Conservation (phyloP, 345 rosid genomes). For the rapeseed (Brassica napus) region DNA sequence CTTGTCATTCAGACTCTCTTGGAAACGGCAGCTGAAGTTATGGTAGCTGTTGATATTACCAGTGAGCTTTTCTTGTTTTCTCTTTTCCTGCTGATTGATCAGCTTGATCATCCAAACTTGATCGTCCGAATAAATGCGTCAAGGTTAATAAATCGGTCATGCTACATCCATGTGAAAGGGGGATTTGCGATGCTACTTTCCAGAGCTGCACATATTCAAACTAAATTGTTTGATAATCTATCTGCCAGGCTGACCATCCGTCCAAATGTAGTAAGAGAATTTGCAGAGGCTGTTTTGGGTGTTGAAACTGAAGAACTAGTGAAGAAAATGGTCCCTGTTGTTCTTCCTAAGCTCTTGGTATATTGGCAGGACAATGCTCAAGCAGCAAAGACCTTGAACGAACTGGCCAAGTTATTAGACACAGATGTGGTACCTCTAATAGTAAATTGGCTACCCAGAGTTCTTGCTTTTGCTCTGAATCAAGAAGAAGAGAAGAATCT, state of each 20-base stretch:
- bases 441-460: constrained; percentile 89
- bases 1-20: constrained; percentile 72
- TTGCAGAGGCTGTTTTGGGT: constrained; percentile 88
- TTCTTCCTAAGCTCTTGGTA: constrained; percentile 92
- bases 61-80: constrained; percentile 66
- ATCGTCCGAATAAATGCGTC: constrained; percentile 72
- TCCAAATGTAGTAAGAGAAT: constrained; percentile 72
- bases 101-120: constrained; percentile 72
- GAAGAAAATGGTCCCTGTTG: constrained; percentile 74
- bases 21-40: constrained; percentile 74
- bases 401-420: constrained; percentile 73
- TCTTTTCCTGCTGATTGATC: constrained; percentile 79
- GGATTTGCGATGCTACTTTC: constrained; percentile 64
- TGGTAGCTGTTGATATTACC: constrained; percentile 65
- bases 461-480: constrained; percentile 89
- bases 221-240: constrained; percentile 67
- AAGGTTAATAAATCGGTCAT: constrained; percentile 66
- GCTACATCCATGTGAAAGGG: constrained; percentile 75
- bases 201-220: constrained; percentile 58
- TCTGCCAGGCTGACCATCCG: constrained; percentile 61
- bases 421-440: constrained; percentile 70
- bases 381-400: constrained; percentile 58
- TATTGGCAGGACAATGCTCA: constrained; percentile 65
- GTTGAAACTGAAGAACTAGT: constrained; percentile 70
- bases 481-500: constrained; percentile 61